Conservation (phyloP, 768 basidiomycete genomes). For the Mycena albidolilacea region DNA sequence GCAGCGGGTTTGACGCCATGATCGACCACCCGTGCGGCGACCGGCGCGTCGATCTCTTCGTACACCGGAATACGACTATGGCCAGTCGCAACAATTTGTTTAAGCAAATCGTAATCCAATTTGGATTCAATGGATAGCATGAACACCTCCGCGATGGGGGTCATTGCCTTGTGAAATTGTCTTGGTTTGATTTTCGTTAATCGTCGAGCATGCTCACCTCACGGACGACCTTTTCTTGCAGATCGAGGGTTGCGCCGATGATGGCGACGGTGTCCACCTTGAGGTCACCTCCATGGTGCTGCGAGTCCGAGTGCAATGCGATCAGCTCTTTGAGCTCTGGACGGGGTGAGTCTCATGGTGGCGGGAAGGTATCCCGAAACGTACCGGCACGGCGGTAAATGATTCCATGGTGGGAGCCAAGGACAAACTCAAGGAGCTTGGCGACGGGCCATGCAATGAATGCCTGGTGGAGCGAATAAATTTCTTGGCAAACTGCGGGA, state of each 20-base stretch:
- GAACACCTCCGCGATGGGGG: slow-evolving; percentile 83
- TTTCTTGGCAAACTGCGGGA: background rate
- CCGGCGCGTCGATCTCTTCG: slow-evolving; percentile 76
- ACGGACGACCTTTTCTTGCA: slow-evolving; percentile 88
- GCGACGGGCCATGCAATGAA: slow-evolving; percentile 90
- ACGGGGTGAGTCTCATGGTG: background rate
- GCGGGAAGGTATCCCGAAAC: slow-evolving; percentile 17
- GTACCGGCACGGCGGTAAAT: slow-evolving; percentile 84
- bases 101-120: slow-evolving; percentile 85
- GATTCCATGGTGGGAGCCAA: slow-evolving; percentile 91
- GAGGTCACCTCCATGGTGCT: slow-evolving; percentile 85
- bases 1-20: slow-evolving; percentile 13
- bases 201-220: slow-evolving; percentile 57
- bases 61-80: slow-evolving; percentile 90
- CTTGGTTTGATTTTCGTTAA: background rate
- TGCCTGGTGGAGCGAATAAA: slow-evolving; percentile 59
- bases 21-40: slow-evolving; percentile 26
- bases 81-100: slow-evolving; percentile 81
- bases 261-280: slow-evolving; percentile 91
- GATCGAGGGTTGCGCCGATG: slow-evolving; percentile 89
- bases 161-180: slow-evolving; percentile 74
- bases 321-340: slow-evolving; percentile 92
- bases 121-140: slow-evolving; percentile 90
- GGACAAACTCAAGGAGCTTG: slow-evolving; percentile 81
- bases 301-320: slow-evolving; percentile 84